These are phyloP conservation scores for Russula abietina DNA, from an alignment of 768 basidiomycete species.

Conservation along the genomic window DNA sequence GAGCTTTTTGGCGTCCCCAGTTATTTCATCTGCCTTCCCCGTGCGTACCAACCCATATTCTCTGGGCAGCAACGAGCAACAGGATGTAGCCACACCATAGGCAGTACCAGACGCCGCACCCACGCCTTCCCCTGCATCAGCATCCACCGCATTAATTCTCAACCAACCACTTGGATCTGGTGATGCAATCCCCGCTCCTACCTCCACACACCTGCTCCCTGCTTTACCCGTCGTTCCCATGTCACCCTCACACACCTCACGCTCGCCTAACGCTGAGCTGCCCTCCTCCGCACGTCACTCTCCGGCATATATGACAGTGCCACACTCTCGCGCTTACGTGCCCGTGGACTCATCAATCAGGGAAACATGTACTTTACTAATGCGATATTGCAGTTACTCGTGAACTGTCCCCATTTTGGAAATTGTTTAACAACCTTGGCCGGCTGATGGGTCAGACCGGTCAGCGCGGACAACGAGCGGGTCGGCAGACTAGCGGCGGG, in stretches of 20 bases:
- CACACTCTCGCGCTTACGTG: constrained; percentile 40
- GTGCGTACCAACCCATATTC: too few species aligned
- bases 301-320: constrained; percentile 14
- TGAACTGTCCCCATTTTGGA: constrained; percentile 85
- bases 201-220: constrained; percentile 43
- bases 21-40: too few species aligned
- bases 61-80: too few species aligned
- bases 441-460: constrained; percentile 34
- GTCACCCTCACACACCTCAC: constrained; percentile 30
- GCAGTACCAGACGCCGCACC: too few species aligned
- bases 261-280: constrained; percentile 40
- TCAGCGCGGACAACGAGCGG: constrained; percentile 30
- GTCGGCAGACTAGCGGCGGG: not conserved
- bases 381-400: constrained; percentile 81
- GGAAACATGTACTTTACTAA: constrained; percentile 99
- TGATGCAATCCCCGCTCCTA: too few species aligned
- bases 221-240: constrained; percentile 60
- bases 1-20: too few species aligned
- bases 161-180: constrained; percentile 74
- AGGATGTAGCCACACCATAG: too few species aligned
- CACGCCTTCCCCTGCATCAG: constrained; percentile 3
- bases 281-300: constrained; percentile 42
- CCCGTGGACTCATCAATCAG: constrained; percentile 83
- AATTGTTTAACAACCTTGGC: constrained; percentile 60
- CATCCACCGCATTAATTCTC: constrained; percentile 16